Evolutionary conservation across 129 eudicot genomes (phyloP).

Genomic region (Helianthus annuus): DNA sequence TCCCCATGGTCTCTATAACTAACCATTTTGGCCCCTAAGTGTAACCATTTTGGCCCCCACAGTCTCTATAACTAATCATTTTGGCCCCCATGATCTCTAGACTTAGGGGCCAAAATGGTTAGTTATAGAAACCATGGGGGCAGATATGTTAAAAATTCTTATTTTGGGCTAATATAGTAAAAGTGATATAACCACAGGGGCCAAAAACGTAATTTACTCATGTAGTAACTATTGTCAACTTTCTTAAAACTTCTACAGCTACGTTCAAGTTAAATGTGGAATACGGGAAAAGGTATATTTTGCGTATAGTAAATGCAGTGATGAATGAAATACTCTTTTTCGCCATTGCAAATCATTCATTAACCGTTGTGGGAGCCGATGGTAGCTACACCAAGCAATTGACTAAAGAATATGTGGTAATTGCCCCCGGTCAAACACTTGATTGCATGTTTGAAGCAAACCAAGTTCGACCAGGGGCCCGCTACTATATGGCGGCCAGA

Average conservation of each 20-base stretch:
- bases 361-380: conserved; percentile 62
- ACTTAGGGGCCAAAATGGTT: too few relatives aligned
- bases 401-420: conserved; percentile 33
- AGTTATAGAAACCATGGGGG: too few relatives aligned
- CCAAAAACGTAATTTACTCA: too few relatives aligned
- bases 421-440: conserved; percentile 60
- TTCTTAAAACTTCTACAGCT: conserved; percentile 23
- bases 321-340: conserved; percentile 48
- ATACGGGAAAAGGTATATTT: conserved; percentile 45
- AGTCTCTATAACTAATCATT: too few relatives aligned
- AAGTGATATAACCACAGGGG: too few relatives aligned
- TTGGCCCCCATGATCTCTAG: too few relatives aligned
- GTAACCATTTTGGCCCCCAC: too few relatives aligned
- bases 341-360: conserved; percentile 44
- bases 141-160: too few relatives aligned
- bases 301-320: conserved; percentile 50
- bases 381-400: conserved; percentile 58
- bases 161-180: too few relatives aligned
- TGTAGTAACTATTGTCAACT: not conserved
- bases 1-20: too few relatives aligned
- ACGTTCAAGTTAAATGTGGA: conserved; percentile 42
- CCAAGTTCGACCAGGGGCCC: conserved; percentile 28
- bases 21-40: too few relatives aligned
- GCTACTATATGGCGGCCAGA: conserved; percentile 61
- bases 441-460: conserved; percentile 56